Base-by-base conservation (phyloP, 768 basidiomycete genomes). In the Galerina marginata region DNA sequence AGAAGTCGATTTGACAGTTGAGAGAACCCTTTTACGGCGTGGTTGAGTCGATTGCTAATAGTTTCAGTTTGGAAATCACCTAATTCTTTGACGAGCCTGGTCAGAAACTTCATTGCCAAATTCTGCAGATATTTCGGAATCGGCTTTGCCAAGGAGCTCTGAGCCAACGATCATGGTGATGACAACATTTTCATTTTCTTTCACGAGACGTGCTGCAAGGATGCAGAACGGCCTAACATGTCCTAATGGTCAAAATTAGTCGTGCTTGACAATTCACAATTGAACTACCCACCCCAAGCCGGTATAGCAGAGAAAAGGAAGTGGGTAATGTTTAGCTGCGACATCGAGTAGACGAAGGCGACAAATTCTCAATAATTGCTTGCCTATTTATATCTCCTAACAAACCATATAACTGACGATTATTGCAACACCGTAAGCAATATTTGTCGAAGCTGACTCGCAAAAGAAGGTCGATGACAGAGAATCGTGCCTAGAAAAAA, bases 161-260 rank as follows among this genome's bases (percentile, higher is more conserved):
- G 60, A 50, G 9, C 55, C 23, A 25, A 61, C 2, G 11, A 61
- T 25, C 33, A 61, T 37, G 25, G 60, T 61, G 14, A 61, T 2
- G 16, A 61, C 38, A n/a, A 61, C n/a, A 40, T 61, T 51, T 25
- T 51, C 36, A n/a, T 52, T 12, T 25, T 56, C 55, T 9, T 57
- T 61, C 5, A 61, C 55, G 3, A 61, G 36, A 38, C 60, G 54
- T 5, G 60, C 55, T 7, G 60, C 60, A 16, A 56, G 40, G 29
- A 61, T 51, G 26, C 60, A 61, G 20, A 61, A 61, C 2, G 60
- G 54, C 26, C 55, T 44, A 1, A 38, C 43, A 36, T 57, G 60
- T 9, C 60, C 60, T 61, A 15, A 36, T 9, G 38, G 9, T 6
- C 3, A 15, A 16, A 39, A 26, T 40, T 10, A 25, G 14, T 33